phyloP scores from a whole-genome alignment of 2,329 filamentous ascomycete genomes.

The Myriangium duriaei region DNA sequence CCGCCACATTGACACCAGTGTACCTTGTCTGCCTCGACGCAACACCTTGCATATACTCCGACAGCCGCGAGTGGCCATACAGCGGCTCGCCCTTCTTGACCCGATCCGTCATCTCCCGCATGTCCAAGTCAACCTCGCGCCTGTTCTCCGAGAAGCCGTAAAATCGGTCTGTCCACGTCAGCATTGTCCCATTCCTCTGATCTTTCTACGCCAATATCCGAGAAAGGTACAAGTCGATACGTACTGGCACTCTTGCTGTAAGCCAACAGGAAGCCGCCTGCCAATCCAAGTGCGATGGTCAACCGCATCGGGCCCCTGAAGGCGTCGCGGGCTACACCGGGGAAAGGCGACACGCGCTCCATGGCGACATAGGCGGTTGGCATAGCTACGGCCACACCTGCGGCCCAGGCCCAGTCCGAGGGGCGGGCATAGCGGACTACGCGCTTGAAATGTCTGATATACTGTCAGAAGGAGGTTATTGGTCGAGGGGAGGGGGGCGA shows the following conservation, averaged over 20 bases:
- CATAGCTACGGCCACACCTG: slow-evolving; percentile 54
- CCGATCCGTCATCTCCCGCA: slow-evolving; percentile 94
- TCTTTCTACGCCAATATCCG: background rate
- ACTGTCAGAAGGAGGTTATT: slow-evolving; percentile 12
- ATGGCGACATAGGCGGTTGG: slow-evolving; percentile 64
- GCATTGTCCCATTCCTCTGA: background rate
- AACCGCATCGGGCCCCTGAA: slow-evolving; percentile 77
- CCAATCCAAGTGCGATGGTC: slow-evolving; percentile 55
- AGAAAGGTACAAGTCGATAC: slow-evolving; percentile 31
- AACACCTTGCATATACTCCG: slow-evolving; percentile 85
- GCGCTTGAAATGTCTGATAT: slow-evolving; percentile 72
- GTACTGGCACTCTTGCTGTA: slow-evolving; percentile 76
- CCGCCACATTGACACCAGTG: slow-evolving; percentile 67
- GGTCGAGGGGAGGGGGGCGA: slow-evolving; percentile 11
- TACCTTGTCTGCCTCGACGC: slow-evolving; percentile 88
- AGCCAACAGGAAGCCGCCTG: slow-evolving; percentile 71
- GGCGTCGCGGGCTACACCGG: slow-evolving; percentile 68
- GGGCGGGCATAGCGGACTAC: slow-evolving; percentile 77
- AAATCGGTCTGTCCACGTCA: slow-evolving; percentile 59
- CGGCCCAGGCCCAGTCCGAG: slow-evolving; percentile 67
- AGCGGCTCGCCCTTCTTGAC: slow-evolving; percentile 85
- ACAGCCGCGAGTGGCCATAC: slow-evolving; percentile 68
- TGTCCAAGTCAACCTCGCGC: slow-evolving; percentile 88
- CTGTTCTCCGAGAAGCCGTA: slow-evolving; percentile 90
- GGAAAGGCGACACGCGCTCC: slow-evolving; percentile 68